Evolutionary conservation across 768 basidiomycete species (phyloP), one percentile per base, ranked within the genome.

Genomic region (Kwoniella sp.): DNA sequence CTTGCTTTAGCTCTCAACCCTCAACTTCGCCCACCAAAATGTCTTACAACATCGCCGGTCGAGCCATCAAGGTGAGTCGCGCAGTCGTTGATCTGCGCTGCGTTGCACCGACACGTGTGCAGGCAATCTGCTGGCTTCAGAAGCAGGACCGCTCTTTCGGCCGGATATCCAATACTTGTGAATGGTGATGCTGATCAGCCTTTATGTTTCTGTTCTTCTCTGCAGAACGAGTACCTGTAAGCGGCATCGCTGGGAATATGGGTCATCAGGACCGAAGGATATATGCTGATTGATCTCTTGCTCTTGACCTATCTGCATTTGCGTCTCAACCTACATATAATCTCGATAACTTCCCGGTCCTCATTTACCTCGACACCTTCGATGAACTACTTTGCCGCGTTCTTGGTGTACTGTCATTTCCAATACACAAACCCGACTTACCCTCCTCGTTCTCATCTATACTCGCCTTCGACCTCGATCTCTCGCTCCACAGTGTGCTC

Each of bases 221-320:
- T 28, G 15, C 37, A 81, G 79, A 81, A 79, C 72, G 79, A 81
- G 73, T 81, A 81, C 75, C 69, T 81, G 79, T 80, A 65, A 58
- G 77, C 61, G 22, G 37, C 22, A 30, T 54, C 23, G 15, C 25
- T 30, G 30, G 26, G 13, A 30, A 23, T 15, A n/a, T 7, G 25
- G 48, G 4, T 23, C 22, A 23, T 53, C 51, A 20, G 48, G 47
- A 25, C 4, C 47, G 23, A 50, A 20, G 47, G 23, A 50, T 34
- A 13, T 34, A 34, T 34, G 34, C 34, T 34, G 34, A 34, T 34
- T 34, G 34, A 5, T 34, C 7, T 34, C 13, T 34, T 34, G 7
- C 48, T 50, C n/a, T n/a, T n/a, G n/a, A n/a, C n/a, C n/a, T n/a
- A n/a, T n/a, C n/a, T n/a, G n/a, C n/a, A n/a, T n/a, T n/a, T n/a